Conservation (phyloP, 2,329 filamentous ascomycete species). For the Amylocarpus encephaloides region DNA sequence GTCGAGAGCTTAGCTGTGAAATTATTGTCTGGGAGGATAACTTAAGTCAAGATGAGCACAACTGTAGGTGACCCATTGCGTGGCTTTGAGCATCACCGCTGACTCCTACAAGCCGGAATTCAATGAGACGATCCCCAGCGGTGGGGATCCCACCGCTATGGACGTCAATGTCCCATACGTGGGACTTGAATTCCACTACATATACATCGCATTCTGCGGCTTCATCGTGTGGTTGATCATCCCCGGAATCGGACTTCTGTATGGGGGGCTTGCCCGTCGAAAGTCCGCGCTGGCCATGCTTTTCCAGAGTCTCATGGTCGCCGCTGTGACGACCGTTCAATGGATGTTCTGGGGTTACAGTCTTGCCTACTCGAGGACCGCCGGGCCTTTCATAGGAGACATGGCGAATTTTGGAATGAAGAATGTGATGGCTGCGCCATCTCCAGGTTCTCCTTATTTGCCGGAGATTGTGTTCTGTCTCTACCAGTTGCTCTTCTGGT, state of each 20-base stretch:
- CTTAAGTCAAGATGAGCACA: conserved; percentile 18
- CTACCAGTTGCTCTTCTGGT: conserved; percentile 57
- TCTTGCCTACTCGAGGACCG: conserved; percentile 54
- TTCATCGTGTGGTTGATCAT: conserved; percentile 62
- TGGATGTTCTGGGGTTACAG: conserved; percentile 61
- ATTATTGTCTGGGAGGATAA: background rate
- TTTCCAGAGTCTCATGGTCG: conserved; percentile 56
- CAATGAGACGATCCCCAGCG: conserved; percentile 37
- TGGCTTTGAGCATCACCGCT: no score
- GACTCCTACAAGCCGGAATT: conserved; percentile 19
- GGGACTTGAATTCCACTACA: conserved; percentile 55
- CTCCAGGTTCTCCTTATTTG: conserved; percentile 47
- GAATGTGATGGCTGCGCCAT: conserved; percentile 54
- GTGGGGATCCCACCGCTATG: conserved; percentile 46
- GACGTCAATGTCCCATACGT: conserved; percentile 49
- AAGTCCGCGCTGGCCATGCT: conserved; percentile 57
- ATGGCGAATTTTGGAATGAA: conserved; percentile 55
- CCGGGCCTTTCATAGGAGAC: conserved; percentile 56
- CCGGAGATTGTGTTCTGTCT: conserved; percentile 62
- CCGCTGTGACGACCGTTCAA: conserved; percentile 48
- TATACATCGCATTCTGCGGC: conserved; percentile 51
- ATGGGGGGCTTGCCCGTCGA: conserved; percentile 55
- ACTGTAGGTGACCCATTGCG: conserved; percentile 9
- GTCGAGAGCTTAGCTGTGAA: background rate
- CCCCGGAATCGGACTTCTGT: conserved; percentile 58